Evolutionary conservation across 2,329 filamentous ascomycete genomes (phyloP).

Genomic region (Neopestalotiopsis sp.): DNA sequence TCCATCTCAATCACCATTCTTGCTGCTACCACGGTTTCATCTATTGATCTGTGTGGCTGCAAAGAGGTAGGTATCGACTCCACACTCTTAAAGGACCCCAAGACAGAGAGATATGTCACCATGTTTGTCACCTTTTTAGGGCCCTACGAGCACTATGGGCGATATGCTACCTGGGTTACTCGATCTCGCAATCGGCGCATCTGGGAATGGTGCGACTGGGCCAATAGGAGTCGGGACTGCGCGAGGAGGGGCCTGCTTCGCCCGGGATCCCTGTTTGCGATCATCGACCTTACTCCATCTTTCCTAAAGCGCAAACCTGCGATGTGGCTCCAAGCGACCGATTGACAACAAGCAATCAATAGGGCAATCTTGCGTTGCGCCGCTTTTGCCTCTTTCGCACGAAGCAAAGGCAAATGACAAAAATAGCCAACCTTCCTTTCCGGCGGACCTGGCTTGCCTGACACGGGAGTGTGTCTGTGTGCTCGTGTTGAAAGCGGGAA

Average conservation of each 20-base stretch:
- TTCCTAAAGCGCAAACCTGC: neutral
- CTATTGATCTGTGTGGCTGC: neutral
- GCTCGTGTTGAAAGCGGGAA: neutral
- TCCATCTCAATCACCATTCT: neutral
- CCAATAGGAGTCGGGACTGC: neutral
- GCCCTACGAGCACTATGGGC: neutral
- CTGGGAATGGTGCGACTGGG: neutral
- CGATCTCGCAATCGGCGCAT: neutral
- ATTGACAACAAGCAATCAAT: neutral
- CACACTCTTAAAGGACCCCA: neutral
- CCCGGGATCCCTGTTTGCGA: neutral
- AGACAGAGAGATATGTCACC: neutral
- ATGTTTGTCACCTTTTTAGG: neutral
- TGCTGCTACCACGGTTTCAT: neutral
- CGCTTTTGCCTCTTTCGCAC: neutral
- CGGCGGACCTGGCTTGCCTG: neutral
- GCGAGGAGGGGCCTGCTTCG: neutral
- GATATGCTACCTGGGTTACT: neutral
- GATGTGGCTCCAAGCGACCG: neutral
- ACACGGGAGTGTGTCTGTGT: neutral
- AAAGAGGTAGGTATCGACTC: neutral
- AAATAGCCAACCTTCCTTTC: neutral
- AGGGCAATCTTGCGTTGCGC: neutral
- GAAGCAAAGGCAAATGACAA: neutral
- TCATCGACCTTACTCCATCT: neutral